Base-by-base conservation (phyloP, 208 protist genomes). In the Acanthamoeba lugdunensis region DNA sequence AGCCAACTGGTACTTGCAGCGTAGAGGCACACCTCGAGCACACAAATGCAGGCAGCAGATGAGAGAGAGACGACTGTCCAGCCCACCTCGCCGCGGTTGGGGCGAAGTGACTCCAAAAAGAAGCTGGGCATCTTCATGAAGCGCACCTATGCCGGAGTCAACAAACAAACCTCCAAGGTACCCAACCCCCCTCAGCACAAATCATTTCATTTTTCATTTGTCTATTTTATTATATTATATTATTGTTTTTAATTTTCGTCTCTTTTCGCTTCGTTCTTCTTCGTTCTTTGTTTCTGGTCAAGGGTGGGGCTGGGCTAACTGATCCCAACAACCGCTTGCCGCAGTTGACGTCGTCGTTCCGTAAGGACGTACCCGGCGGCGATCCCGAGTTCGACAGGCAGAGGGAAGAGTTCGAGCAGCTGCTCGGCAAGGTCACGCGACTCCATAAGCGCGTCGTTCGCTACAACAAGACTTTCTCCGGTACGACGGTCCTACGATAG, bases 341-440 rank as follows among this genome's bases (percentile, higher is more conserved):
- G 18, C 48, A 92, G 87, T 56, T 92, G 56, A 58, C 87, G 21
- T 71, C 87, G 48, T 77, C 61, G 41, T 69, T 63, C 52, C 56
- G 87, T 9, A 92, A 92, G 41, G 87, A 92, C 9, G 33, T 50
- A 13, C 50, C 56, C 28, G 65, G 52, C n/a, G 41, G 6, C 41
- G 87, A 92, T 58, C 41, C 61, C 4, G 87, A 92, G 69, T 92
- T 92, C 18, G 87, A 92, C 25, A n/a, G 33, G 48, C 63, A 77
- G 28, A 28, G 87, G 41, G 61, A 79, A 8, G 87, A 92, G 41
- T 92, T 92, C 50, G 87, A 92, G 28, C 61, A 92, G 87, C 87
- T 92, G 41, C 41, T 92, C 63, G 28, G 45, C 8, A 71, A 92
- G 50, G 69, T 77, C 23, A 30, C 61, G 18, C 48, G 45, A 41